These are phyloP conservation scores for Fusarium sarcochroum DNA, from an alignment of 2,329 filamentous ascomycete genomes.

Conservation along the genomic window DNA sequence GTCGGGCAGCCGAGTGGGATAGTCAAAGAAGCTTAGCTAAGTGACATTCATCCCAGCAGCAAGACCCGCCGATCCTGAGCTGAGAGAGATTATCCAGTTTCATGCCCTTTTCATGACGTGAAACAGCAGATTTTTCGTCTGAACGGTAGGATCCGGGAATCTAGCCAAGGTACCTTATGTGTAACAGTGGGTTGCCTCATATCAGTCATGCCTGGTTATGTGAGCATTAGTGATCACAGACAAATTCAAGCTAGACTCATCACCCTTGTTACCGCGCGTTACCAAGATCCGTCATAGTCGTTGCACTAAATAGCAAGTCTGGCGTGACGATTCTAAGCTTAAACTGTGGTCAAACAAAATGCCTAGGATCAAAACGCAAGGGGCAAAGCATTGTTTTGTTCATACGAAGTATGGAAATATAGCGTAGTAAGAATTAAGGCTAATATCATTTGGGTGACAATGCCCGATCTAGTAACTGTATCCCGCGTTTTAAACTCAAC, in stretches of 20 bases:
- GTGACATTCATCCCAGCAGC: conserved; percentile 7
- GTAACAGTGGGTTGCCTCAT: conserved; percentile 32
- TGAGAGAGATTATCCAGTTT: conserved; percentile 10
- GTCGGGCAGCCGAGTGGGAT: conserved; percentile 9
- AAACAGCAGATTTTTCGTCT: background rate
- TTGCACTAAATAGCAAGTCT: background rate
- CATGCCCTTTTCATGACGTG: background rate
- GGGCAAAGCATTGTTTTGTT: conserved; percentile 6
- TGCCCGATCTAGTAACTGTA: conserved; percentile 10
- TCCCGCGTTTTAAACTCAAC: conserved; percentile 23
- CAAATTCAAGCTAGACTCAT: background rate
- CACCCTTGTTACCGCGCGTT: conserved; percentile 6
- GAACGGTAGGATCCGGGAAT: background rate
- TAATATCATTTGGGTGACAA: background rate
- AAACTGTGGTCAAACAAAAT: conserved; percentile 26
- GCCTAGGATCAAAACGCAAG: background rate
- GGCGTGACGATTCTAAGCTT: conserved; percentile 21
- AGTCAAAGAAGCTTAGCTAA: background rate
- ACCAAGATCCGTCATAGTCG: background rate
- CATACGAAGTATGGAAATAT: background rate
- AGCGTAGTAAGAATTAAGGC: background rate
- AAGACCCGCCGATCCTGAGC: conserved; percentile 3
- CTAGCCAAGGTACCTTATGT: conserved; percentile 8
- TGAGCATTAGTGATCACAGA: conserved; percentile 42
- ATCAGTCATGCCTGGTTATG: conserved; percentile 34